Base-by-base conservation (phyloP, 176 grass and related monocot genomes). In the Coix lacrymajobi region DNA sequence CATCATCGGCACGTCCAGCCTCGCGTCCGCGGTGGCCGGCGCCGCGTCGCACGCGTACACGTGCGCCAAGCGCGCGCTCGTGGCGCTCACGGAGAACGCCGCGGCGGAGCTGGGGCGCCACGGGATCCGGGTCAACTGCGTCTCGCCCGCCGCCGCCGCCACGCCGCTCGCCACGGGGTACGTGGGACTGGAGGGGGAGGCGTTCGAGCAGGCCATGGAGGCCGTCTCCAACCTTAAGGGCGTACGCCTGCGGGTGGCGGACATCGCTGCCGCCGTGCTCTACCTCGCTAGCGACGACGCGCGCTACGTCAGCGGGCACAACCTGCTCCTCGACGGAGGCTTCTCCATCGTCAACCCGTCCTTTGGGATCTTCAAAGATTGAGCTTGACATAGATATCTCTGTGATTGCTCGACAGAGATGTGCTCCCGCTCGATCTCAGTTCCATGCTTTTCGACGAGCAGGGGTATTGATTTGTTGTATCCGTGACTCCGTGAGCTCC, bases 101-200 rank as follows among this genome's bases (percentile, higher is more conserved):
- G 91, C 88, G 5, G 78, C 62, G 26, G 88, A 90, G 78, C 85
- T 90, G 43, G 91, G 91, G 0, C 67, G 64, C 22, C 79, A 85
- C 68, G 82, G 88, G 16, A 79, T 93, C 41, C 88, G 85, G 16
- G 91, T 90, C 32, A 93, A 90, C 82, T 90, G 85, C 82, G 31
- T 90, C 22, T 88, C 91, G 1, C 88, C 88, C 1, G 72, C 77
- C 11, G 62, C 54, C 30, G 58, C 82, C 1, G 71, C 38, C 30
- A 88, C 89, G 24, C 81, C 86, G 82, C 71, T 92, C 46, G 33
- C 90, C 13, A 79, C 71, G 9, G 56, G 19, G 71, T 84, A 74
- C 72, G 32, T 86, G 3, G 77, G 78, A 0, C 13, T 85, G 29
- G 82, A 82, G 1, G 78, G 49, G n/a, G 83, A 83, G 67, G 78